These are phyloP conservation scores for Xylaria polymorpha DNA, from an alignment of 2,329 filamentous ascomycete species.

Conservation along the genomic window DNA sequence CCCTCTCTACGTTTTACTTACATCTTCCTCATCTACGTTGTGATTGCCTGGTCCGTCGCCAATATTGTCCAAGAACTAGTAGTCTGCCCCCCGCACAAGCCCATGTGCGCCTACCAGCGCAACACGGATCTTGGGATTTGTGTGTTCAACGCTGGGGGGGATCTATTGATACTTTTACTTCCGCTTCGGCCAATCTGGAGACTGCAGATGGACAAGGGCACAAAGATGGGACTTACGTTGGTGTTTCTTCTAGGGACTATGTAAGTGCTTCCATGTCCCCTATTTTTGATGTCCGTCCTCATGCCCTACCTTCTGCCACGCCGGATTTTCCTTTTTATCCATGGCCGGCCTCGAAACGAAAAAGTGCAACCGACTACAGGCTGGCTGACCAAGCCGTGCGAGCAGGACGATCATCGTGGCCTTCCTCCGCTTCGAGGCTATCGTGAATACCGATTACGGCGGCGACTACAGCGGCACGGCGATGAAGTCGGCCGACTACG, in stretches of 20 bases:
- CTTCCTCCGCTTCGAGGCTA: constrained; percentile 33
- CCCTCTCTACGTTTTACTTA: constrained; percentile 2
- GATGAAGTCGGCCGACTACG: constrained; percentile 21
- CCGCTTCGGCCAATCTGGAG: constrained; percentile 60
- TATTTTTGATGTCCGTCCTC: neutral
- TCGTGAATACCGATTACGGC: constrained; percentile 28
- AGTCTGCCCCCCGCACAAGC: constrained; percentile 43
- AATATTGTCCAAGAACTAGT: constrained; percentile 38
- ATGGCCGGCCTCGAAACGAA: neutral
- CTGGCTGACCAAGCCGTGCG: neutral
- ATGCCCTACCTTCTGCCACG: neutral
- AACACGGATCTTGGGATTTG: constrained; percentile 45
- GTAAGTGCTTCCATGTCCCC: constrained; percentile 47
- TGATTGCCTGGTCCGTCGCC: constrained; percentile 28
- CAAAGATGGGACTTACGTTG: constrained; percentile 56
- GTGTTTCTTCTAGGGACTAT: constrained; percentile 58
- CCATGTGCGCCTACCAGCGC: constrained; percentile 38
- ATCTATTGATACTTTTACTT: constrained; percentile 59
- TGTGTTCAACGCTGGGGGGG: constrained; percentile 59
- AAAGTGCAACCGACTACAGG: neutral
- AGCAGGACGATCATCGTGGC: constrained; percentile 27
- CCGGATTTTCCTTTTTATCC: neutral
- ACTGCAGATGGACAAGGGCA: constrained; percentile 55
- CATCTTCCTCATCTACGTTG: constrained; percentile 43
- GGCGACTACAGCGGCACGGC: constrained; percentile 26